phyloP scores from a whole-genome alignment of 495 filamentous ascomycete genomes.

The Lindgomyces ingoldianus region DNA sequence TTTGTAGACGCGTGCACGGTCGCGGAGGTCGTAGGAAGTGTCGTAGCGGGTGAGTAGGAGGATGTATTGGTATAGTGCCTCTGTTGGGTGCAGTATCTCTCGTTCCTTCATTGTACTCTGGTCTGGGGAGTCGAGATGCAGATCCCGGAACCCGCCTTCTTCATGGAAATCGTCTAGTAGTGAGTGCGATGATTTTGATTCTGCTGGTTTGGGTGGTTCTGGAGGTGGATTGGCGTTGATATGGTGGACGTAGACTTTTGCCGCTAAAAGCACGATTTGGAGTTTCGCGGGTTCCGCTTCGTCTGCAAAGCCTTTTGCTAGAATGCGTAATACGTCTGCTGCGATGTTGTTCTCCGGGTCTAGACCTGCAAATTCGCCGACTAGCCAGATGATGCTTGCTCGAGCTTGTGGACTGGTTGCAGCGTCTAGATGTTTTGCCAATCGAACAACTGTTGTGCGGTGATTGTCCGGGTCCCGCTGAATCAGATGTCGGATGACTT shows the following conservation, averaged over 20 bases:
- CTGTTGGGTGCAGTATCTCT: conserved; percentile 60
- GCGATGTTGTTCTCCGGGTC: conserved; percentile 84
- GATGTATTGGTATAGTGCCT: conserved; percentile 79
- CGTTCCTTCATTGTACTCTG: conserved; percentile 47
- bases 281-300: conserved; percentile 84
- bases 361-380: conserved; percentile 85
- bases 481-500: conserved; percentile 92
- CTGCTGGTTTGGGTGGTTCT: conserved; percentile 27
- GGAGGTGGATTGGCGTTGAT: conserved; percentile 57
- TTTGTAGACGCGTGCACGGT: conserved; percentile 84
- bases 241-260: conserved; percentile 91
- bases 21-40: conserved; percentile 89
- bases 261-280: conserved; percentile 87
- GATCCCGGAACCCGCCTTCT: conserved; percentile 37
- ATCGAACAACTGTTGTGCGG: conserved; percentile 73
- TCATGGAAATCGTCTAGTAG: conserved; percentile 39
- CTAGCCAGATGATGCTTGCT: conserved; percentile 94
- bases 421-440: conserved; percentile 89
- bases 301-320: conserved; percentile 78
- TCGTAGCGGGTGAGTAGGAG: conserved; percentile 86
- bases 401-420: conserved; percentile 81
- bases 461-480: conserved; percentile 83
- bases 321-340: conserved; percentile 85
- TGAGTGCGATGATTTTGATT: conserved; percentile 28
- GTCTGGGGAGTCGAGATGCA: conserved; percentile 7